A percentile compares a stretch with the other conserved stretches of the same genome.
phyloP scores from a whole-genome alignment of 2,329 filamentous ascomycete species.

The Metarhizium robertsii region DNA sequence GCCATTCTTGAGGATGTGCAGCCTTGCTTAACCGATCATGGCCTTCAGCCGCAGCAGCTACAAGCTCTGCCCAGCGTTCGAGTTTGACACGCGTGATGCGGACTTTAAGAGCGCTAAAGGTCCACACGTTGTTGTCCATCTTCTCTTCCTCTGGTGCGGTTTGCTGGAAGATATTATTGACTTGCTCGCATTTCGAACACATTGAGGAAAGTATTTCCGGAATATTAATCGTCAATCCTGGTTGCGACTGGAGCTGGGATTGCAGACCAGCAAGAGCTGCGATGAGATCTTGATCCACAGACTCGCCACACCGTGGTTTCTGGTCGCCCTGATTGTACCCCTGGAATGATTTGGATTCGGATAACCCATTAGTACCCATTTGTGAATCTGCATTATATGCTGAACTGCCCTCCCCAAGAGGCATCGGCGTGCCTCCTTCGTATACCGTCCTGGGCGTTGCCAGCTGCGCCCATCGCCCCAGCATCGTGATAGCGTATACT shows the following conservation, averaged over 20 bases:
- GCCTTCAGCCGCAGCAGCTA: conserved; percentile 25
- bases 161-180: conserved; percentile 26
- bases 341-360: neutral
- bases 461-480: conserved; percentile 41
- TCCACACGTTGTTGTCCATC: conserved; percentile 37
- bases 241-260: conserved; percentile 31
- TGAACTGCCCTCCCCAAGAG: conserved; percentile 13
- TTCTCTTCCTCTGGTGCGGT: conserved; percentile 20
- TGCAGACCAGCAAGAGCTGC: conserved; percentile 31
- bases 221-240: conserved; percentile 35
- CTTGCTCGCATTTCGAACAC: conserved; percentile 32
- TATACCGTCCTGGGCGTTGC: conserved; percentile 26
- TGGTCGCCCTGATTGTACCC: conserved; percentile 2
- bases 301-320: conserved; percentile 13
- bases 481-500: conserved; percentile 40
- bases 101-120: conserved; percentile 37
- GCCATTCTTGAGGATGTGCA: conserved; percentile 6
- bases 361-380: conserved; percentile 8
- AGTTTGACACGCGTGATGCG: conserved; percentile 36
- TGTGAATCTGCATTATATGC: conserved; percentile 16
- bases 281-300: conserved; percentile 28
- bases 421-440: conserved; percentile 15
- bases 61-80: conserved; percentile 36
- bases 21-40: conserved; percentile 9
- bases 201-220: conserved; percentile 31